Evolutionary conservation across 768 basidiomycete genomes (phyloP).

Genomic region (Coprinellus aureogranulatus): DNA sequence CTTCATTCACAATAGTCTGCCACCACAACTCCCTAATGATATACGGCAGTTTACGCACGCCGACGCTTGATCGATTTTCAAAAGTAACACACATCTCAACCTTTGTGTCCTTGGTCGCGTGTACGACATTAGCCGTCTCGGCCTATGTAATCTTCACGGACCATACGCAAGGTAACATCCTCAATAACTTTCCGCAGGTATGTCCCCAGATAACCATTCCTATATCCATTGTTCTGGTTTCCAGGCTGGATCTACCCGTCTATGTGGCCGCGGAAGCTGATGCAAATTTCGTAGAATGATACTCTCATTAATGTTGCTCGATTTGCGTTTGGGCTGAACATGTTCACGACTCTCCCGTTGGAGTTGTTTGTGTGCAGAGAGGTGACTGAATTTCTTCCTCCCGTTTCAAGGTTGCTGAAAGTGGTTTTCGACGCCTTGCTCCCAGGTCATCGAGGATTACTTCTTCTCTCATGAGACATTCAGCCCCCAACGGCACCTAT

Average conservation of each 20-base stretch:
- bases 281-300: conserved; percentile 51
- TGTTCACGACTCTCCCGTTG: conserved; percentile 96
- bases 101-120: conserved; percentile 77
- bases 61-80: conserved; percentile 91
- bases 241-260: background rate
- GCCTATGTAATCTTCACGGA: conserved; percentile 89
- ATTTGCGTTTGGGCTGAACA: conserved; percentile 91
- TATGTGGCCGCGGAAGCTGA: background rate
- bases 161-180: conserved; percentile 90
- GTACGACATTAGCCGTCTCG: conserved; percentile 77
- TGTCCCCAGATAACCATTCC: too few species aligned
- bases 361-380: conserved; percentile 98
- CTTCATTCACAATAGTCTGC: conserved; percentile 53
- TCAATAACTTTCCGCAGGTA: conserved; percentile 90
- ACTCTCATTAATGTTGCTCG: conserved; percentile 93
- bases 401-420: background rate
- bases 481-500: conserved; percentile 77
- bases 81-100: conserved; percentile 93
- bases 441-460: conserved; percentile 88
- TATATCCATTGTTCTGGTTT: conserved; percentile 1
- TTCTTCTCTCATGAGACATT: conserved; percentile 90
- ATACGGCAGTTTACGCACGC: conserved; percentile 88
- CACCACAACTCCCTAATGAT: conserved; percentile 98
- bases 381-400: conserved; percentile 35
- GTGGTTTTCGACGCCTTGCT: background rate